Evolutionary conservation across 2,329 filamentous ascomycete species (phyloP).

Genomic region (Hyphodiscus sp.): DNA sequence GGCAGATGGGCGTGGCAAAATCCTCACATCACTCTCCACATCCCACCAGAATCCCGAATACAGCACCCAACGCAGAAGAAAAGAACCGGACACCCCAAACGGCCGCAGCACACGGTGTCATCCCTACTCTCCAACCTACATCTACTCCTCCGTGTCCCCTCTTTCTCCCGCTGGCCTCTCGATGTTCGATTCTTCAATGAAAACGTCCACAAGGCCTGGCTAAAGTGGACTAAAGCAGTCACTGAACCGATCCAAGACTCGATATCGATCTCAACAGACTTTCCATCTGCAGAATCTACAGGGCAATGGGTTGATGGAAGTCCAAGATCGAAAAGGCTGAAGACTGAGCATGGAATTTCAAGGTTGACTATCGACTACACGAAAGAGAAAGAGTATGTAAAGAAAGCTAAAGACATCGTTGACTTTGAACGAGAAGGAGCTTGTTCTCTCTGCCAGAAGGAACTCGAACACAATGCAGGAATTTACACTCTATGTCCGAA

Average conservation of each 20-base stretch:
- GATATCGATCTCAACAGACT: slow-evolving; percentile 21
- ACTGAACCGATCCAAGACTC: slow-evolving; percentile 18
- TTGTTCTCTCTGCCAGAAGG: slow-evolving; percentile 46
- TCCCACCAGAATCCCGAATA: slow-evolving; percentile 57
- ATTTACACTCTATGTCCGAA: slow-evolving; percentile 53
- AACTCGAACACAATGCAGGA: slow-evolving; percentile 41
- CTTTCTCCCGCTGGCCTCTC: slow-evolving; percentile 80
- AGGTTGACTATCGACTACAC: slow-evolving; percentile 50
- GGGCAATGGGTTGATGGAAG: slow-evolving; percentile 1
- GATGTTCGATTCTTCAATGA: slow-evolving; percentile 69
- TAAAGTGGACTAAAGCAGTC: slow-evolving; percentile 44
- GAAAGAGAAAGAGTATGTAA: slow-evolving; percentile 45
- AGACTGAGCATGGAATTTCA: slow-evolving; percentile 41
- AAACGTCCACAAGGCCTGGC: slow-evolving; percentile 67
- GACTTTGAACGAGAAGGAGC: slow-evolving; percentile 49
- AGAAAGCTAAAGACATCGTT: slow-evolving; percentile 48
- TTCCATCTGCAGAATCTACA: slow-evolving; percentile 6
- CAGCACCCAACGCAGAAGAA: slow-evolving; percentile 45
- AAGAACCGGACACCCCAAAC: slow-evolving; percentile 46
- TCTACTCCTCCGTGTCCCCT: slow-evolving; percentile 68
- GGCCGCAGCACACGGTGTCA: slow-evolving; percentile 53
- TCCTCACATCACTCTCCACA: slow-evolving; percentile 72
- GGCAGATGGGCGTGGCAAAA: slow-evolving; percentile 87
- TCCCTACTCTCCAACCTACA: slow-evolving; percentile 76
- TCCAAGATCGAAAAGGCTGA: slow-evolving; percentile 7